A percentile compares a stretch with the other conserved stretches of the same genome.
These are phyloP conservation scores for Myotisia sp. DNA, from an alignment of 2,329 filamentous ascomycete species.

Conservation along the genomic window DNA sequence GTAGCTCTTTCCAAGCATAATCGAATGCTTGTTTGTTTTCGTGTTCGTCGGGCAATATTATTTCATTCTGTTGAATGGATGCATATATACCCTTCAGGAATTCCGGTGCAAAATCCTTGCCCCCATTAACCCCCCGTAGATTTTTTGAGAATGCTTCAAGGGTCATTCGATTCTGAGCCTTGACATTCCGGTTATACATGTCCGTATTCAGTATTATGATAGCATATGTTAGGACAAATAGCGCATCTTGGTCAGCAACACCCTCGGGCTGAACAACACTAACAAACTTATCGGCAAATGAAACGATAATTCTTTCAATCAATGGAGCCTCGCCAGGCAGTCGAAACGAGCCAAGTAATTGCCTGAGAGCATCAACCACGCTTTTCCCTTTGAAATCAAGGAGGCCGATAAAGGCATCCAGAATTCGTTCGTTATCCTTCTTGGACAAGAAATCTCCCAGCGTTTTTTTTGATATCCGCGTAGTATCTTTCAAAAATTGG, in stretches of 20 bases:
- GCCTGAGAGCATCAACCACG: constrained; percentile 76
- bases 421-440: constrained; percentile 67
- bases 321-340: constrained; percentile 83
- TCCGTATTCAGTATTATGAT: constrained; percentile 98
- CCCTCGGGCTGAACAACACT: constrained; percentile 53
- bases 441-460: constrained; percentile 91
- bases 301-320: constrained; percentile 81
- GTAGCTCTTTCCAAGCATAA: constrained; percentile 89
- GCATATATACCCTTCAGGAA: constrained; percentile 80
- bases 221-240: constrained; percentile 84
- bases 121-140: constrained; percentile 75
- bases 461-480: constrained; percentile 74
- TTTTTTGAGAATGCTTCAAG: constrained; percentile 72
- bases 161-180: constrained; percentile 65
- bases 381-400: constrained; percentile 80
- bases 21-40: constrained; percentile 95
- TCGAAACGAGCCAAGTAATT: constrained; percentile 82
- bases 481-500: constrained; percentile 75
- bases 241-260: constrained; percentile 71
- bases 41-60: constrained; percentile 92
- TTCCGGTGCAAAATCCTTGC: constrained; percentile 66
- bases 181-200: constrained; percentile 82
- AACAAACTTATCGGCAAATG: constrained; percentile 77
- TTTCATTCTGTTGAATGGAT: constrained; percentile 83
- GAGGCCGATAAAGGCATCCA: constrained; percentile 69